Conservation (phyloP, 2,329 filamentous ascomycete species). For the Fonsecaea erecta region DNA sequence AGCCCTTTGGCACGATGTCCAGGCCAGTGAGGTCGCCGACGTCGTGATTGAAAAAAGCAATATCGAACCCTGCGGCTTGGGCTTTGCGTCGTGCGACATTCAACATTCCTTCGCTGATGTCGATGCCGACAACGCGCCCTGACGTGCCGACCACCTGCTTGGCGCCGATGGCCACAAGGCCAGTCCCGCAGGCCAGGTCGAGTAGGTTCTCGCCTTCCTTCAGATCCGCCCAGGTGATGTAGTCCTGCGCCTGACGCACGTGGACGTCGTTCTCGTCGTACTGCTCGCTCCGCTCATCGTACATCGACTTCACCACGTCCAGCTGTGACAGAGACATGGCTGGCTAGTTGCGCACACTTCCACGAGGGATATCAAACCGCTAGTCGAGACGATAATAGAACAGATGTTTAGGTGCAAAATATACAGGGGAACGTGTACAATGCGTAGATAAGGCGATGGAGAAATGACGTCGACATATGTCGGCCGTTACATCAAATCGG, state of each 20-base stretch:
- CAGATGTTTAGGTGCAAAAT: background rate
- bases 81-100: slow-evolving; percentile 40
- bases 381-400: background rate
- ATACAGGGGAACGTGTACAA: background rate
- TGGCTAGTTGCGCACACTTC: background rate
- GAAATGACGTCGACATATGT: background rate
- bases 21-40: slow-evolving; percentile 17
- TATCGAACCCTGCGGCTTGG: slow-evolving; percentile 5
- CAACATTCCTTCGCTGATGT: slow-evolving; percentile 51
- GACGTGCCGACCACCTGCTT: slow-evolving; percentile 44
- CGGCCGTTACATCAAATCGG: background rate
- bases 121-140: slow-evolving; percentile 49
- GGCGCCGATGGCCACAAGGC: slow-evolving; percentile 48
- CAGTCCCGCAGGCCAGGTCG: slow-evolving; percentile 54
- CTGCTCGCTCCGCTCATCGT: slow-evolving; percentile 26
- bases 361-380: background rate
- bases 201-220: slow-evolving; percentile 48
- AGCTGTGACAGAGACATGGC: slow-evolving; percentile 16
- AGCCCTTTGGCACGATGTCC: background rate
- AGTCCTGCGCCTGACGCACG: slow-evolving; percentile 24
- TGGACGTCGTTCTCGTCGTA: slow-evolving; percentile 29
- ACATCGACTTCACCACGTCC: slow-evolving; percentile 23
- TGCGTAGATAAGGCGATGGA: background rate
- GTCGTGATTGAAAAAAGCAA: slow-evolving; percentile 25
- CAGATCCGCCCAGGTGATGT: slow-evolving; percentile 21